Evolutionary conservation across 306 rosid species (phyloP), one percentile per base, ranked within the genome.

Genomic region (Urtica urens): DNA sequence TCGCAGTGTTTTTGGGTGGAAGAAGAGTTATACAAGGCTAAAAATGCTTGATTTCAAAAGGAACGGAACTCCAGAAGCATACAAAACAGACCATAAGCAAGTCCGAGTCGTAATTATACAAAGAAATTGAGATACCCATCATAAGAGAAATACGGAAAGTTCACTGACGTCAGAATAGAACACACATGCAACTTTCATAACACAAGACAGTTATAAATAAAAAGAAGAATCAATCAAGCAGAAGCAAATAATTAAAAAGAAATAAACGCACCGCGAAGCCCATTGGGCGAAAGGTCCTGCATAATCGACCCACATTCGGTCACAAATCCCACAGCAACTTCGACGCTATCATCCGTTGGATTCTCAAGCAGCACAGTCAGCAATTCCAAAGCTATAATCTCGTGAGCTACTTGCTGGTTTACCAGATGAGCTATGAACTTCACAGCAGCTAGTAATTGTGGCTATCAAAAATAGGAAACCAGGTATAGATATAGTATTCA

Each of bases 321-420:
- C 28, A 85, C 99, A 90, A 90, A 90, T 39, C 94, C 95, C 45
- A 90, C 99, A 48, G 99, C 99, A 34, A 85, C 95, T 76, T 90
- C 95, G 64, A 90, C 99, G 68, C 94, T 85, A 59, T 85, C 94
- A 57, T 85, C 87, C 1, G 92, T 79, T 26, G 99, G 99, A 50
- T 85, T 81, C 76, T 90, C 94, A 1, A 90, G 82, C 22, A 90
- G 68, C 69, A 85, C 85, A 3, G 95, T 90, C 23, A 90, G 92
- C 45, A 90, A 65, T 75, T 85, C 99, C 24, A 90, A 43, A 26
- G 95, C 95, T 53, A 90, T 79, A 46, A 90, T 81, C 61, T 90
- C 95, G 45, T 85, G 87, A 44, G 99, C 94, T 59, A 79, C 93
- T 74, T 71, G 93, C 67, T 90, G 99, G 63, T 90, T 90, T 53